phyloP scores from a whole-genome alignment of 352 stramenopile species.

The Stramenopiles sp. region DNA sequence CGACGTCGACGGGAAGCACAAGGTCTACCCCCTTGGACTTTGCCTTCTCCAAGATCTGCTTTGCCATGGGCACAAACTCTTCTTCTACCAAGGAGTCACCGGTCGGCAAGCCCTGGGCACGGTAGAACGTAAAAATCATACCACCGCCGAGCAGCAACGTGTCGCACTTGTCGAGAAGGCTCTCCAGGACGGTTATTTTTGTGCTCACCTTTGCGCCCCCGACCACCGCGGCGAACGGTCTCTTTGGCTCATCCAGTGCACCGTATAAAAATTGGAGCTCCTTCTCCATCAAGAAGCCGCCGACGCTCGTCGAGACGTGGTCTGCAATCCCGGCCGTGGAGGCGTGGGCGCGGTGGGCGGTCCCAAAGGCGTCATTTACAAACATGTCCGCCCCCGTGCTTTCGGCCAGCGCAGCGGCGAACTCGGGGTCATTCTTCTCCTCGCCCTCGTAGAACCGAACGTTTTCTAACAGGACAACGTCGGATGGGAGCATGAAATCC shows the following conservation, averaged over 20 bases:
- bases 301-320: constrained; percentile 70
- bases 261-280: constrained; percentile 98
- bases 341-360: constrained; percentile 90
- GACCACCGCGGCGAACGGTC: constrained; percentile 91
- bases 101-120: constrained; percentile 87
- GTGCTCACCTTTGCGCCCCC: constrained; percentile 97
- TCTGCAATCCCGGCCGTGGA: constrained; percentile 94
- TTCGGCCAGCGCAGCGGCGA: constrained; percentile 65
- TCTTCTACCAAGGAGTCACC: constrained; percentile 82
- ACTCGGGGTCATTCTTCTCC: constrained; percentile 76
- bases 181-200: constrained; percentile 99
- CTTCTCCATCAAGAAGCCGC: constrained; percentile 95
- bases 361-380: constrained; percentile 98
- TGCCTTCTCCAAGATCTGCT: constrained; percentile 85
- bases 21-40: constrained; percentile 91
- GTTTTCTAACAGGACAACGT: constrained; percentile 96
- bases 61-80: constrained; percentile 69
- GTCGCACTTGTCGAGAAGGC: constrained; percentile 96
- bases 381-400: constrained; percentile 81
- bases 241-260: constrained; percentile 86
- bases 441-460: constrained; percentile 94
- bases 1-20: constrained; percentile 85
- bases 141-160: constrained; percentile 93
- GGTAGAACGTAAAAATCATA: constrained; percentile 99
- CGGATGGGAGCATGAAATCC: constrained; percentile 51